Evolutionary conservation across 2,329 filamentous ascomycete species (phyloP).

Genomic region (Fusarium luffae): DNA sequence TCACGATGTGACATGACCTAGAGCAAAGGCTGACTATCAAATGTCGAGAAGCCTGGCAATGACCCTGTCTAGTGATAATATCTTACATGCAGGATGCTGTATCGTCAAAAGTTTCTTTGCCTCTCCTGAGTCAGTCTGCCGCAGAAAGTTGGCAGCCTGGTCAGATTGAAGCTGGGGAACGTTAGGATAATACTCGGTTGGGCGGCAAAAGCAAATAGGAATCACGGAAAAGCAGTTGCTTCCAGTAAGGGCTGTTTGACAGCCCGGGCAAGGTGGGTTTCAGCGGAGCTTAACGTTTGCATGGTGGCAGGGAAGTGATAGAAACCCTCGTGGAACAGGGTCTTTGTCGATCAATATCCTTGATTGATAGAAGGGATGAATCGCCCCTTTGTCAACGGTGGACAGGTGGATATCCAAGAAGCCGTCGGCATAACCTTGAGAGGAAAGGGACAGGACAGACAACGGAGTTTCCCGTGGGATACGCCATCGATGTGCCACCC

Average conservation of each 20-base stretch:
- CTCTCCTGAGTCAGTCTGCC: constrained; percentile 32
- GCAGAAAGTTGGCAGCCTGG: constrained; percentile 31
- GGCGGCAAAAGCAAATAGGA: constrained; percentile 33
- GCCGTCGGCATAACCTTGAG: constrained; percentile 29
- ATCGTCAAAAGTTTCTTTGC: constrained; percentile 24
- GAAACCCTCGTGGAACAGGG: constrained; percentile 37
- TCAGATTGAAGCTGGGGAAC: constrained; percentile 24
- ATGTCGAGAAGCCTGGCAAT: constrained; percentile 16
- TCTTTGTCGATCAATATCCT: constrained; percentile 34
- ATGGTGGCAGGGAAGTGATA: constrained; percentile 24
- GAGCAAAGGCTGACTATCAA: constrained; percentile 22
- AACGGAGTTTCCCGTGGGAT: constrained; percentile 20
- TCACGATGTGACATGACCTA: constrained; percentile 33
- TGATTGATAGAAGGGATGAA: constrained; percentile 36
- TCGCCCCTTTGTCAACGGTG: constrained; percentile 8
- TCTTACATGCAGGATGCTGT: constrained; percentile 12
- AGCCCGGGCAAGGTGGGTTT: constrained; percentile 17
- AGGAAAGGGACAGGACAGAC: constrained; percentile 18
- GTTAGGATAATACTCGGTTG: constrained; percentile 28
- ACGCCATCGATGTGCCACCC: constrained; percentile 27
- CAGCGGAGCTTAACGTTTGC: constrained; percentile 29
- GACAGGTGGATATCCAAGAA: constrained; percentile 21
- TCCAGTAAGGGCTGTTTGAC: constrained; percentile 19
- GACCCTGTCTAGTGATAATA: constrained; percentile 17
- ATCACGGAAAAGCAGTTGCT: constrained; percentile 29